Base-by-base conservation (phyloP, 768 basidiomycete genomes). In the Pleurotus eryngii region DNA sequence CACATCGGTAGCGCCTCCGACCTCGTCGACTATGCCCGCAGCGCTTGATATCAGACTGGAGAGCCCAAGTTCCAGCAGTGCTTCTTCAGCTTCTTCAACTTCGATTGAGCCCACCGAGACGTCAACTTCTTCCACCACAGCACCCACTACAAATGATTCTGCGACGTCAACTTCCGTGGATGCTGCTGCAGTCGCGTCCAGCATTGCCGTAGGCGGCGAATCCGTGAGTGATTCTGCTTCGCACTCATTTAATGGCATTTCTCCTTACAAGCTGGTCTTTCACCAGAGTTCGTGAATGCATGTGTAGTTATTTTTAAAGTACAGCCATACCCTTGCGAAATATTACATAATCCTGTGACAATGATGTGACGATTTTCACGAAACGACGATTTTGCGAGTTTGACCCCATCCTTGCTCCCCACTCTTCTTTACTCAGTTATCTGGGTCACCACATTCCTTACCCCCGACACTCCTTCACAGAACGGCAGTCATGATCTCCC, bases 171-270 rank as follows among this genome's bases (percentile, higher is more conserved):
- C 55, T 35, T 71, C 74, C 20, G 57, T 71, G 26, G 68, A 71
- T 39, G 65, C 73, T 2, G 64, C 74, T 15, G 53, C 73, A 20
- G 57, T 68, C n/a, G 70, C 74, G 38, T 67, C 77, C 3, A 61
- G 68, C 27, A 72, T 76, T 35, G 65, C 72, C 12, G 68, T 66
- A 38, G 38, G 37, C n/a, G 15, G 37, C 24, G 15, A n/a, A 20
- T n/a, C 42, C 2, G 51, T 53, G 38, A 53, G 51, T 53, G 35
- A n/a, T n/a, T n/a, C 2, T 17, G 5, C 15, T 5, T 49, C 27
- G 27, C 22, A 6, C 26, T 9, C 18, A 35, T n/a, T 20, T 11
- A 30, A n/a, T 12, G 15, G 15, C 5, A 35, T 15, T 30, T 12
- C 26, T 1, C 51, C 51, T 53, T 53, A 53, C 51, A 42, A 8